These are phyloP conservation scores for Wickerhamia fluorescens DNA, from an alignment of 805 yeast genomes.

Conservation along the genomic window DNA sequence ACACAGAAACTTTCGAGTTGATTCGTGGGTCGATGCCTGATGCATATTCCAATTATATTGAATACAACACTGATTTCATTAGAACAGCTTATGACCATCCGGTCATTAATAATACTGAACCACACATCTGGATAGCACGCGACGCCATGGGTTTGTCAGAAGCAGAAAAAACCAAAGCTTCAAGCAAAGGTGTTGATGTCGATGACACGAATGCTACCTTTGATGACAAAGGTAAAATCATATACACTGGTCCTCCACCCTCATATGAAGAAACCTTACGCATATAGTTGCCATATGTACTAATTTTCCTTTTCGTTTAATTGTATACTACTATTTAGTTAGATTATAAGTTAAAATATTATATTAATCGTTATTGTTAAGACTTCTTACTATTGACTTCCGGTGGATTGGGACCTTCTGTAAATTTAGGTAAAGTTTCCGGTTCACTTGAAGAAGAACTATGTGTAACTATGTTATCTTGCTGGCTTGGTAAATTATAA, in stretches of 20 bases:
- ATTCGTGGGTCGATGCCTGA: conserved; percentile 41
- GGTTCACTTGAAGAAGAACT: conserved; percentile 6
- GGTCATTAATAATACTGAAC: conserved; percentile 46
- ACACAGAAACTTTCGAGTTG: conserved; percentile 38
- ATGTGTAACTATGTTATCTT: conserved; percentile 1
- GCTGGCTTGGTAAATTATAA: no score
- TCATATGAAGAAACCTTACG: conserved; percentile 48
- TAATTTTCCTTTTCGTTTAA: no score
- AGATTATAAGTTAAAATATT: no score
- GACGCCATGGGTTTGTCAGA: conserved; percentile 64
- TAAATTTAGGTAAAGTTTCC: conserved; percentile 9
- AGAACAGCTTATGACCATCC: conserved; percentile 49
- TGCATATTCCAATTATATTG: conserved; percentile 31
- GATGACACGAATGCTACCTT: conserved; percentile 50
- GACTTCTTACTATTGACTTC: conserved; percentile 3
- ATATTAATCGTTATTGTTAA: no score
- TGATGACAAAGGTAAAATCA: conserved; percentile 50
- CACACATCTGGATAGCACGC: conserved; percentile 64
- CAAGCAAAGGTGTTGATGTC: conserved; percentile 48
- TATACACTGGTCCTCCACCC: conserved; percentile 63
- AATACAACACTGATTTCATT: conserved; percentile 34
- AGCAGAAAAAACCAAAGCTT: conserved; percentile 48
- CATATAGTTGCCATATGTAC: conserved; percentile 16
- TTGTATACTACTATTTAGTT: no score
- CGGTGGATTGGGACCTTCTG: conserved; percentile 9